Evolutionary conservation across 2,329 filamentous ascomycete genomes (phyloP), one percentile per base, ranked within the genome.

Genomic region (Ophiostoma ulmi): DNA sequence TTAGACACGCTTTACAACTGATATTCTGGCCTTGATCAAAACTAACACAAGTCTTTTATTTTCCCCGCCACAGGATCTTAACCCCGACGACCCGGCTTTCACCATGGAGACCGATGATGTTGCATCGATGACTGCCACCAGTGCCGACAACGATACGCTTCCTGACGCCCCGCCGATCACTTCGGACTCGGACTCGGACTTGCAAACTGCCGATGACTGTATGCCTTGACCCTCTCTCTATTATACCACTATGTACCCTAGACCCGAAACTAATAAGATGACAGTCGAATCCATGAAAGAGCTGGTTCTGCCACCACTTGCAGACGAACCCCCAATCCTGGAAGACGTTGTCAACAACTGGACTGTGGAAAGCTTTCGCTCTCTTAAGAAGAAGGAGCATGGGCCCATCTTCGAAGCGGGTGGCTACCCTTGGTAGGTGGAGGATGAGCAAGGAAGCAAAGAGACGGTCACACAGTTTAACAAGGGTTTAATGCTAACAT

Each of bases 391-490:
- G 81, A 93, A 91, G 78, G 90, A 95, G 77, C 93, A 96, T 82
- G 93, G 95, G 1, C 95, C 95, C 2, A 79, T 90, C 71, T 99
- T 99, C 79, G 80, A 95, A 72, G 94, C 92, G 74, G 94, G 90
- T 68, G 94, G 91, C 68, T 90, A 88, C 78, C 95, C 94, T 79
- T 99, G 95, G 91, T 93, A 80, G 77, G 87, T 81, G 22, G 64
- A 31, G 64, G 11, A 39, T 13, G 13, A 36, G 7, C 17, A 3
- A 26, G 52, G 22, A 48, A 20, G 17, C 17, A 1, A 6, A 48
- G 22, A 58, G 22, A 58, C 3, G 22, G 52, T 10, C 17, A 11
- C 7, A 48, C n/a, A 13, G 52, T 26, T 26, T 26, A 1, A 26
- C 17, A 17, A 22, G 17, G 63, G 3, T 20, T 22, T 14, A 17